Conservation (phyloP, 192 early-diverging fungal genomes). For the Endogone sp. region DNA sequence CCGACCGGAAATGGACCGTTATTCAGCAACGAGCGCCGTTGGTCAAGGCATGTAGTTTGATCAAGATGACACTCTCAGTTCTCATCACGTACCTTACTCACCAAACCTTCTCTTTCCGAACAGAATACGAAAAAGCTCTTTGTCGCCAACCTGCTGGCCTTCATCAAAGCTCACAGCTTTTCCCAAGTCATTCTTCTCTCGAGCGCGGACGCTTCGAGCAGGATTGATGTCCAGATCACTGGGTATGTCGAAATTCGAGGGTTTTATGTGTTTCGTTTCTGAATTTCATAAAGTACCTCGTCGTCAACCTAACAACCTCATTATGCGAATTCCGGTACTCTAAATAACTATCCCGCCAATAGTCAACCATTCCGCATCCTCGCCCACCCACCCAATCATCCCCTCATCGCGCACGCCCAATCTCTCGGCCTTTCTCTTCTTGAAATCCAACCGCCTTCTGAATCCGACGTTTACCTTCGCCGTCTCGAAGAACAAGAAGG, state of each 20-base stretch:
- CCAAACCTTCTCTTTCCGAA: neutral
- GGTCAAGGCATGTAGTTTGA: constrained; percentile 22
- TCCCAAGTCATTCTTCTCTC: constrained; percentile 55
- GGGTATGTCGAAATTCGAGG: too few relatives aligned
- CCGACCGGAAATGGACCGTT: constrained; percentile 57
- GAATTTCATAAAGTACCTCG: too few relatives aligned
- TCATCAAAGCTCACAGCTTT: constrained; percentile 50
- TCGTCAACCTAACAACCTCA: too few relatives aligned
- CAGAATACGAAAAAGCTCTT: constrained; percentile 37
- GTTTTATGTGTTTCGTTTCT: too few relatives aligned
- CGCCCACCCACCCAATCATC: constrained; percentile 10
- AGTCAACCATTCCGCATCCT: constrained; percentile 45
- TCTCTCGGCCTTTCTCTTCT: constrained; percentile 27
- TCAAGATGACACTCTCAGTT: neutral
- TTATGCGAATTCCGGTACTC: too few relatives aligned
- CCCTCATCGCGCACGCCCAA: constrained; percentile 15
- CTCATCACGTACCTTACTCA: neutral
- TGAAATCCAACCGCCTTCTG: constrained; percentile 25
- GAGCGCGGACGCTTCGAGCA: constrained; percentile 62
- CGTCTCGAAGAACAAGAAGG: constrained; percentile 1
- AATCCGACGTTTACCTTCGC: constrained; percentile 15
- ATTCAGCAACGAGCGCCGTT: constrained; percentile 69
- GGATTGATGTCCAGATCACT: constrained; percentile 58
- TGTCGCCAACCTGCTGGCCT: constrained; percentile 51
- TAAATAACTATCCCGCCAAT: too few relatives aligned